Percentiles rank a stretch among this genome's conserved stretches.
phyloP scores from a whole-genome alignment of 2,329 filamentous ascomycete genomes.

The Akanthomyces lecanii region DNA sequence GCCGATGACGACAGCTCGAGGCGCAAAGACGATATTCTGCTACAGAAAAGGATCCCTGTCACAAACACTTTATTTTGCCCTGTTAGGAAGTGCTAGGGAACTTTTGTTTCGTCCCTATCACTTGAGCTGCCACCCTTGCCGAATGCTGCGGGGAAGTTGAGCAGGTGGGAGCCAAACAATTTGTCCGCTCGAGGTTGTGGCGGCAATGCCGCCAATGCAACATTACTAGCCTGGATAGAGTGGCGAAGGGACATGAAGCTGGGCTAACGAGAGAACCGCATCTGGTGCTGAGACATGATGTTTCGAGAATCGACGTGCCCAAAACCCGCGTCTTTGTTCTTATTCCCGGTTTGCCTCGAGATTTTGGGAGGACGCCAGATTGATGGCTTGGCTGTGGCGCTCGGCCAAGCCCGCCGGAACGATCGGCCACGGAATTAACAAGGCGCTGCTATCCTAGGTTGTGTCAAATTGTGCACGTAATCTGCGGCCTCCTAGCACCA shows the following conservation, averaged over 20 bases:
- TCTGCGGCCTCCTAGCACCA: no score
- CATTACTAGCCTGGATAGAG: no score
- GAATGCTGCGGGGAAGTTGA: not conserved
- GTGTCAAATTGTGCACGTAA: no score
- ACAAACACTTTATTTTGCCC: not conserved
- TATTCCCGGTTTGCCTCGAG: not conserved
- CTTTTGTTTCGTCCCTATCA: not conserved
- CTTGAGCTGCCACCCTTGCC: not conserved
- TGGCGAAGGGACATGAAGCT: no score
- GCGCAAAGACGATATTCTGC: conserved; percentile 4
- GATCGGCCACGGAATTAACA: conserved; percentile 3
- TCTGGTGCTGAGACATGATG: no score
- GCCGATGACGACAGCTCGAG: not conserved
- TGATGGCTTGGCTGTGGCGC: not conserved
- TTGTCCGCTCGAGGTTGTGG: no score
- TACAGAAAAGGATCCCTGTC: not conserved
- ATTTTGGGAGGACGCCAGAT: not conserved
- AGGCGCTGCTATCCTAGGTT: not conserved
- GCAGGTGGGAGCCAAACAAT: no score
- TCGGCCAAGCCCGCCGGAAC: conserved; percentile 7
- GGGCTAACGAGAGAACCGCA: no score
- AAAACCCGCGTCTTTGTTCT: no score
- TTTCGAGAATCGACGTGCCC: no score
- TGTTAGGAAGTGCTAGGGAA: not conserved
- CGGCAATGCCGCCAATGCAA: no score